phyloP scores from a whole-genome alignment of 2,329 filamentous ascomycete genomes.

The Ceratocystis huliohia region DNA sequence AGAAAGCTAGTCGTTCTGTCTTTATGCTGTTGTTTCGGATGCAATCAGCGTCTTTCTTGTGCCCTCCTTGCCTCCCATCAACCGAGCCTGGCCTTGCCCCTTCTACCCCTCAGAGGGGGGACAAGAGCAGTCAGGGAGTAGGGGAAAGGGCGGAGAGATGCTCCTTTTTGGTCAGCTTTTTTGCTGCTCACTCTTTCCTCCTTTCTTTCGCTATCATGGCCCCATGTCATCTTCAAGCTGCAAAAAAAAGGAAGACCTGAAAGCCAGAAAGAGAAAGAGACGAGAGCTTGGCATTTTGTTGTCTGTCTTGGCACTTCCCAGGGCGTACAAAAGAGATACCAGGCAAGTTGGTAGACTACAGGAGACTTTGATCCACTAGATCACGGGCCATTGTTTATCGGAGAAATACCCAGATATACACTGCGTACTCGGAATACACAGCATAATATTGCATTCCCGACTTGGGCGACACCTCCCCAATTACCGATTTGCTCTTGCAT shows the following conservation, averaged over 20 bases:
- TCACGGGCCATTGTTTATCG: slow-evolving; percentile 7
- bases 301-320: neutral
- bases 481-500: no score
- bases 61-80: neutral
- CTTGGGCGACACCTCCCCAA: no score
- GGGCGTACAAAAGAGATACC: neutral
- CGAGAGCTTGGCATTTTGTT: neutral
- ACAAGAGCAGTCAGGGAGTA: neutral
- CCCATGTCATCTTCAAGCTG: neutral
- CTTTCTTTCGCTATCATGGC: neutral
- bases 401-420: neutral
- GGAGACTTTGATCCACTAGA: neutral
- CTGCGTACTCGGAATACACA: no score
- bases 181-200: neutral
- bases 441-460: no score
- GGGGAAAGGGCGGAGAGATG: neutral
- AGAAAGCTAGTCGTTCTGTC: neutral
- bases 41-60: neutral
- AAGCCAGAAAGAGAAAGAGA: neutral
- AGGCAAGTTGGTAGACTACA: neutral
- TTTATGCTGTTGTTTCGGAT: neutral
- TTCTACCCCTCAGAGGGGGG: no score
- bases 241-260: neutral
- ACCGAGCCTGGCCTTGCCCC: neutral
- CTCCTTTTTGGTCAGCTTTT: neutral